These are phyloP conservation scores for Nigrospora osmanthi DNA, from an alignment of 2,329 filamentous ascomycete genomes.

Conservation along the genomic window DNA sequence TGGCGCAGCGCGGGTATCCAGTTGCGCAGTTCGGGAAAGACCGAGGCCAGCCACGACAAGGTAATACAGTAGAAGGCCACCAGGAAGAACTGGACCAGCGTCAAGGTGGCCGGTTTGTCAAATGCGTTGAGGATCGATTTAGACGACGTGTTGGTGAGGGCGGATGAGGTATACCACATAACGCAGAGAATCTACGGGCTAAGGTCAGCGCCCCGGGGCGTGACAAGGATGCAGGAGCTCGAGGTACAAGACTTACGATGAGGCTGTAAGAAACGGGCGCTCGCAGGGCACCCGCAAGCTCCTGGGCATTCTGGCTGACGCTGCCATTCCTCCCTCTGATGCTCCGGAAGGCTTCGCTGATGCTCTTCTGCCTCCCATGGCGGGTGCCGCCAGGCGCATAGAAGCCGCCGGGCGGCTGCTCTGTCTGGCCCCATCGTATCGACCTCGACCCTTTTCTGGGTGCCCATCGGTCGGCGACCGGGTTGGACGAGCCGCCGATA, in stretches of 20 bases:
- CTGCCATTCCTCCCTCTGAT: slow-evolving; percentile 77
- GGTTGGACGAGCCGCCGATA: slow-evolving; percentile 17
- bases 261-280: slow-evolving; percentile 84
- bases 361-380: slow-evolving; percentile 74
- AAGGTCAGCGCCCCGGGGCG: slow-evolving; percentile 12
- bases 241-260: slow-evolving; percentile 56
- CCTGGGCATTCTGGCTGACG: slow-evolving; percentile 86
- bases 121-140: slow-evolving; percentile 94
- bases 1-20: slow-evolving; percentile 73
- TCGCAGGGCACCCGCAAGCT: slow-evolving; percentile 83
- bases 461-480: slow-evolving; percentile 21
- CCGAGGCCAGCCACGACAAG: slow-evolving; percentile 65
- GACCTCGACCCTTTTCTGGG: slow-evolving; percentile 19
- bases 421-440: slow-evolving; percentile 18
- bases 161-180: slow-evolving; percentile 91
- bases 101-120: slow-evolving; percentile 84
- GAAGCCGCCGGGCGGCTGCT: slow-evolving; percentile 14
- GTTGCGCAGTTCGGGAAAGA: slow-evolving; percentile 63
- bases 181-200: slow-evolving; percentile 66
- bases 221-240: slow-evolving; percentile 3
- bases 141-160: slow-evolving; percentile 93
- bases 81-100: slow-evolving; percentile 86
- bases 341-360: slow-evolving; percentile 78
- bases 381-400: slow-evolving; percentile 29
- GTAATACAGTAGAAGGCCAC: slow-evolving; percentile 83